Percentiles rank a stretch among this genome's conserved stretches.
phyloP scores from a whole-genome alignment of 2,329 filamentous ascomycete genomes.

The Fusarium robinianum region DNA sequence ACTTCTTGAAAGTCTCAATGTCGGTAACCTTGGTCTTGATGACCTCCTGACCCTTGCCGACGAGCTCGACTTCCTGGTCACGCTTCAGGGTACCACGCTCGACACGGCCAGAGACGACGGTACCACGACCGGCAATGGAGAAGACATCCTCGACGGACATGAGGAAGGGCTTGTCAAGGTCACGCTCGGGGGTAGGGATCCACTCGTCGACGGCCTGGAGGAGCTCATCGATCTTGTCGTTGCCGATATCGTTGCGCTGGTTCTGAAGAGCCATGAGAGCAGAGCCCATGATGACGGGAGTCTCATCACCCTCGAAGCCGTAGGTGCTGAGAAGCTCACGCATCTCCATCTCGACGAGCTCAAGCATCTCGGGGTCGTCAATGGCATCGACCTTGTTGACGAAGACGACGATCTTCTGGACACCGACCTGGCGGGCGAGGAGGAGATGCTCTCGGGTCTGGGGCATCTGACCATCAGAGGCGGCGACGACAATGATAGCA shows the following conservation, averaged over 20 bases:
- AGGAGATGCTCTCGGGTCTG: conserved; percentile 98
- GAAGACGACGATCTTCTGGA: conserved; percentile 97
- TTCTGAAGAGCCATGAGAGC: conserved; percentile 92
- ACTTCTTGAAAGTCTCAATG: conserved; percentile 99
- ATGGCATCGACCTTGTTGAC: conserved; percentile 99
- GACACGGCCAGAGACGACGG: conserved; percentile 94
- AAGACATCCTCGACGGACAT: conserved; percentile 97
- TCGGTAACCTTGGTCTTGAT: conserved; percentile 99
- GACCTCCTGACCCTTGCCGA: conserved; percentile 78
- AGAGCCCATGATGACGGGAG: conserved; percentile 95
- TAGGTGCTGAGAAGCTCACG: conserved; percentile 91
- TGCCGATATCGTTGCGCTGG: conserved; percentile 84
- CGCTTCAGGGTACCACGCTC: conserved; percentile 94
- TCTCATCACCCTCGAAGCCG: conserved; percentile 97
- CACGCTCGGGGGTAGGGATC: conserved; percentile 94
- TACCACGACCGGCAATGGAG: conserved; percentile 91
- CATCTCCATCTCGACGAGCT: conserved; percentile 99
- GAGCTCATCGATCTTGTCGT: conserved; percentile 87
- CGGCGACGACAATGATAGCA: conserved; percentile 97
- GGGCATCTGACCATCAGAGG: conserved; percentile 98
- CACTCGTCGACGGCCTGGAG: conserved; percentile 87
- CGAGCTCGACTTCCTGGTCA: conserved; percentile 91
- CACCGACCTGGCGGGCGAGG: conserved; percentile 96
- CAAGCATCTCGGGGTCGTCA: conserved; percentile 98
- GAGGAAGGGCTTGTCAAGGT: conserved; percentile 97